Evolutionary conservation across 1,284 basidiomycete genomes (phyloP).

Genomic region (Tylopilus sp.): DNA sequence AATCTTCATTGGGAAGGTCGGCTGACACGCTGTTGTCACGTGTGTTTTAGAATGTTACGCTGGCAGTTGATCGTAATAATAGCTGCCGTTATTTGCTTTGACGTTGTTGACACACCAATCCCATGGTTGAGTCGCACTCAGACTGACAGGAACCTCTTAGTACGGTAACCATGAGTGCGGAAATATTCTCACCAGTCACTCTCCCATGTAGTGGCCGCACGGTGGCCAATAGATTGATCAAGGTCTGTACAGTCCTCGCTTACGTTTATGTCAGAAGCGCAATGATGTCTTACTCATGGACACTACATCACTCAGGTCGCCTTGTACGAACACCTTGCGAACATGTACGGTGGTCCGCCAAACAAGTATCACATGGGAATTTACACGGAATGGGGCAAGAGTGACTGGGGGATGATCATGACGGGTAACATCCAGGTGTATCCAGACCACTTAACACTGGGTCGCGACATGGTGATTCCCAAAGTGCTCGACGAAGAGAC

Average conservation of each 20-base stretch:
- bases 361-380: slow-evolving; percentile 72
- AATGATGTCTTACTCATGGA: neutral
- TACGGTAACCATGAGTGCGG: slow-evolving; percentile 17
- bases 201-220: slow-evolving; percentile 64
- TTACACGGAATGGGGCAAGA: slow-evolving; percentile 83
- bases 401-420: slow-evolving; percentile 90
- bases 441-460: slow-evolving; percentile 77
- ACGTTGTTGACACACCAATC: too few species aligned
- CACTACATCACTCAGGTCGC: slow-evolving; percentile 65
- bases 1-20: too few species aligned
- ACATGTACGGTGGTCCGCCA: slow-evolving; percentile 78
- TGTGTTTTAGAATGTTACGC: too few species aligned
- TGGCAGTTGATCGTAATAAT: too few species aligned
- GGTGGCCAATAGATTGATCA: slow-evolving; percentile 56
- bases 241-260: slow-evolving; percentile 47
- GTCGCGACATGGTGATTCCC: slow-evolving; percentile 83
- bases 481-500: slow-evolving; percentile 51
- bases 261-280: neutral
- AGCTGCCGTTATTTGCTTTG: too few species aligned
- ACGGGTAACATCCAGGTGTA: slow-evolving; percentile 93
- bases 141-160: too few species aligned
- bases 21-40: too few species aligned
- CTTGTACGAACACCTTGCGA: slow-evolving; percentile 87
- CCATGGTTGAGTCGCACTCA: too few species aligned
- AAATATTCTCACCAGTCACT: slow-evolving; percentile 53